Evolutionary conservation across 2,329 filamentous ascomycete genomes (phyloP), one percentile per base, ranked within the genome.

Genomic region (Magnaporthiopsis incrustans): DNA sequence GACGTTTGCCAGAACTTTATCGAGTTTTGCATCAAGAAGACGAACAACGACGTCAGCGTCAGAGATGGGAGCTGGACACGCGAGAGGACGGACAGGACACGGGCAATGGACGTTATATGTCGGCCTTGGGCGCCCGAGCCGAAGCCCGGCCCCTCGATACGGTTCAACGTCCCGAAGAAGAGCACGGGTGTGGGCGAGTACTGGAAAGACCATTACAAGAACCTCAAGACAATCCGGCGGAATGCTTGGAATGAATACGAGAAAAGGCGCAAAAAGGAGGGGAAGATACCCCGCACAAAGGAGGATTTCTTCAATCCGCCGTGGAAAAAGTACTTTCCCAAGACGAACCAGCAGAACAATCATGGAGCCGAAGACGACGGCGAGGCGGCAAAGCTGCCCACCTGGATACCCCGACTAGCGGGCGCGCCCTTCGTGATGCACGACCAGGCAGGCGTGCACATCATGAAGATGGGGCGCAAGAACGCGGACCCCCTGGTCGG

Each of bases 401-500:
- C 73, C 0, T 76, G 73, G 75, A 68, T 76, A n/a, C 35, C 50
- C 5, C 6, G 61, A 15, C n/a, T 35, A 11, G 57, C 26, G 18
- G 57, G 57, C 15, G 57, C 57, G 57, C 57, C 57, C 4, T 59
- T 27, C 57, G 57, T 27, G 11, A 59, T 59, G 57, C 57, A 59
- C 27, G 14, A 27, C 25, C 57, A 59, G 15, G 57, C 57, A 11
- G 57, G 57, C 57, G 30, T 69, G 22, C 57, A 64, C 25, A 67
- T 65, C n/a, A 57, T 61, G 22, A 73, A 69, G 59, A 71, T 71
- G 65, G 69, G 71, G 10, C 67, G 74, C 14, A 70, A 67, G 44
- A 75, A 77, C 64, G 75, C 75, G 5, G 75, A 77, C 38, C 68
- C 74, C 0, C 65, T 77, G 0, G 74, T 77, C 1, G 75, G 75